phyloP scores from a whole-genome alignment of 1,284 basidiomycete genomes.

The Peniophora sp. region DNA sequence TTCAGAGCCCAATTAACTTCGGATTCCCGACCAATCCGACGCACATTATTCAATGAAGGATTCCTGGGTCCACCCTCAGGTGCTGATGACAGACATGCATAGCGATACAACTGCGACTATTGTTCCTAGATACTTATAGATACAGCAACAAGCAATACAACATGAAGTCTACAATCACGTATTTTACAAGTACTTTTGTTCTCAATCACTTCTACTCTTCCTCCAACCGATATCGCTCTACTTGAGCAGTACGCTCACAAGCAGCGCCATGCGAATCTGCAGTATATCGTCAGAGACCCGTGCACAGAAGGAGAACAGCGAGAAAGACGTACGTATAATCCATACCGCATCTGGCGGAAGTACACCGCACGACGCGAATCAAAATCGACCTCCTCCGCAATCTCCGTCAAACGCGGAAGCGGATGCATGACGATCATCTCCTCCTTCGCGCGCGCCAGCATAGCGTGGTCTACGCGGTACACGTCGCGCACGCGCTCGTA shows the following conservation, averaged over 20 bases:
- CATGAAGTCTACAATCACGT: too few relatives aligned
- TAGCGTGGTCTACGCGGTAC: constrained; percentile 91
- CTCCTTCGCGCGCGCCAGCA: constrained; percentile 86
- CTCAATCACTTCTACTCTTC: too few relatives aligned
- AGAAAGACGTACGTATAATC: constrained; percentile 76
- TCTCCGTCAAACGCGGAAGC: constrained; percentile 93
- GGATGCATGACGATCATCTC: constrained; percentile 99
- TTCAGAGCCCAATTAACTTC: too few relatives aligned
- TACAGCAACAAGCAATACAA: too few relatives aligned
- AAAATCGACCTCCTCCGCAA: constrained; percentile 97
- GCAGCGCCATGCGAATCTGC: constrained; percentile 72
- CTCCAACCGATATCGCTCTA: not conserved
- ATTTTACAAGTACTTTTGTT: too few relatives aligned
- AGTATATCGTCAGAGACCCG: constrained; percentile 1
- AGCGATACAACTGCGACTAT: too few relatives aligned
- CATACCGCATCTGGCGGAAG: constrained; percentile 98
- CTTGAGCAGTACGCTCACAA: constrained; percentile 59
- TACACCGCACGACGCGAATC: constrained; percentile 92
- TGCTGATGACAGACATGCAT: too few relatives aligned
- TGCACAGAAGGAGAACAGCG: constrained; percentile 1
- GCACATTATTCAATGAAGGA: too few relatives aligned
- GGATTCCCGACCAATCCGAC: too few relatives aligned
- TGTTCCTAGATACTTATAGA: too few relatives aligned
- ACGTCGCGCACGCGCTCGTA: constrained; percentile 91
- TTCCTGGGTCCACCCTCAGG: too few relatives aligned